Percentiles rank a stretch among this genome's conserved stretches.
Conservation (phyloP, 345 rosid species). For the Gossypium australe region DNA sequence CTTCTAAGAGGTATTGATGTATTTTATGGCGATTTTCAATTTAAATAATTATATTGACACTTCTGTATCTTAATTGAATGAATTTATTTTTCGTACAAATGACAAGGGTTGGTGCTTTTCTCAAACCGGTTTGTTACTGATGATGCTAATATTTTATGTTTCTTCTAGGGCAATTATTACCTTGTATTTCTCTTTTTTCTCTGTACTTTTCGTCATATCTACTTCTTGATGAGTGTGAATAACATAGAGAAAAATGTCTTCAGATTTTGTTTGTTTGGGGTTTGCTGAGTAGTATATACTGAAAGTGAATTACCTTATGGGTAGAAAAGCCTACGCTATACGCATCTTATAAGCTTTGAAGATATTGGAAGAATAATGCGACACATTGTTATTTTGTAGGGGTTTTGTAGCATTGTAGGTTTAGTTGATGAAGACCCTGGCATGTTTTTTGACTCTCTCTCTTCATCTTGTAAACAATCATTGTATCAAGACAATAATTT, state of each 20-base stretch:
- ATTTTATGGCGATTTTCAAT: not conserved
- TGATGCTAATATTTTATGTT: not conserved
- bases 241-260: not conserved
- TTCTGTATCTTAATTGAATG: not conserved
- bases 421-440: not conserved
- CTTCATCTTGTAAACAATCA: not conserved
- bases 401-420: not conserved
- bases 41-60: not conserved
- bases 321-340: not conserved
- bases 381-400: not conserved
- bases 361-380: not conserved
- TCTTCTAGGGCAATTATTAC: not conserved
- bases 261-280: not conserved
- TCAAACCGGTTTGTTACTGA: not conserved
- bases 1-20: constrained; percentile 71
- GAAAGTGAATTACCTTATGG: not conserved
- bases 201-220: not conserved
- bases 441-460: not conserved
- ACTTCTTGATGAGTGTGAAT: not conserved
- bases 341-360: not conserved
- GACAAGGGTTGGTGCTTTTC: not conserved
- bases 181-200: not conserved
- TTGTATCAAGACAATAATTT: not conserved
- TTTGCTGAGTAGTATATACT: not conserved
- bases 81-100: not conserved